A percentile compares a stretch with the other conserved stretches of the same genome.
Evolutionary conservation across 2,329 filamentous ascomycete genomes (phyloP).

Genomic region (Magnaporthales sp.): DNA sequence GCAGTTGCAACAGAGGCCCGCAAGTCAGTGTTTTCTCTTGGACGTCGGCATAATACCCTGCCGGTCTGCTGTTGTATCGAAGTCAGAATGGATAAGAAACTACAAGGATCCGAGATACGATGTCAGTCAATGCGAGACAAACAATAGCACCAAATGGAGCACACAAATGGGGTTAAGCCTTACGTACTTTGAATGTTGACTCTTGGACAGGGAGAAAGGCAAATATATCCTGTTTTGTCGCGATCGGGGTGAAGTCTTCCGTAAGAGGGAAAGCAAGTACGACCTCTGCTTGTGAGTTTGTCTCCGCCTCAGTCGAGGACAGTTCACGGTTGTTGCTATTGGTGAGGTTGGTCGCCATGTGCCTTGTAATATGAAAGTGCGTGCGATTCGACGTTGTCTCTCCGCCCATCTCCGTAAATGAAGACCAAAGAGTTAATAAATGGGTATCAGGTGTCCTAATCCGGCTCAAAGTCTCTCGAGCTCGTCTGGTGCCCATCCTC

Average conservation of each 20-base stretch:
- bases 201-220: constrained; percentile 35
- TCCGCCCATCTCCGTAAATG: neutral
- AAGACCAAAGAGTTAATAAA: constrained; percentile 9
- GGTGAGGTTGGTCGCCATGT: constrained; percentile 18
- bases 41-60: constrained; percentile 31
- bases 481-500: constrained; percentile 6
- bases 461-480: neutral
- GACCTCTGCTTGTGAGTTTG: constrained; percentile 21
- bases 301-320: constrained; percentile 16
- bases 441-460: constrained; percentile 6
- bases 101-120: constrained; percentile 12
- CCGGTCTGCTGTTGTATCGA: constrained; percentile 34
- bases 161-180: neutral
- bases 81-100: constrained; percentile 42
- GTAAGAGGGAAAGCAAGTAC: constrained; percentile 37
- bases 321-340: constrained; percentile 26
- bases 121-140: neutral
- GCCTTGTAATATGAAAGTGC: constrained; percentile 22
- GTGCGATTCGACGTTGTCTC: constrained; percentile 6
- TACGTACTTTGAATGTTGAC: constrained; percentile 30
- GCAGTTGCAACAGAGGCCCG: constrained; percentile 23
- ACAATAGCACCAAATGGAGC: too few relatives aligned
- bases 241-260: constrained; percentile 19
- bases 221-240: constrained; percentile 32
- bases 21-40: constrained; percentile 26